These are phyloP conservation scores for Penicillium sp. DNA, from an alignment of 2,329 filamentous ascomycete species.

Conservation along the genomic window DNA sequence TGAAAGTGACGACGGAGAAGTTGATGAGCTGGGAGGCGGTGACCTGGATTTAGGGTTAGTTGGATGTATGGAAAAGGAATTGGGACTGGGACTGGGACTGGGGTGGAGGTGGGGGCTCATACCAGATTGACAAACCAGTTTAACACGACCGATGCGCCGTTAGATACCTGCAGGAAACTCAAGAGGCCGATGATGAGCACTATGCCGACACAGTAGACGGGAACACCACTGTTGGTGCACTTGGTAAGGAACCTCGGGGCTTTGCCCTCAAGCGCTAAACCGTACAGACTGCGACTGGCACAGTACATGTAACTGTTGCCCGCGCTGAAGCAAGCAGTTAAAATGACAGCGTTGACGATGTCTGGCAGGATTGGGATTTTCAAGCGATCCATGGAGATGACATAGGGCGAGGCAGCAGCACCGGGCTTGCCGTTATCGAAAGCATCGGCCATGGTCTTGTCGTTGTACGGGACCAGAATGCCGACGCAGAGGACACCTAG, in stretches of 20 bases:
- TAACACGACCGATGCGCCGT: slow-evolving; percentile 57
- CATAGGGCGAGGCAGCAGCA: slow-evolving; percentile 63
- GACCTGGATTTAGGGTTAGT: slow-evolving; percentile 32
- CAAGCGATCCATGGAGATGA: slow-evolving; percentile 58
- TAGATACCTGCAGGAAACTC: slow-evolving; percentile 64
- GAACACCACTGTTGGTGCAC: slow-evolving; percentile 59
- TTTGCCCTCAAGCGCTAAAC: slow-evolving; percentile 59
- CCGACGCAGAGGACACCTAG: slow-evolving; percentile 64
- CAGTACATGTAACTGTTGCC: slow-evolving; percentile 63
- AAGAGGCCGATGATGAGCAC: slow-evolving; percentile 62
- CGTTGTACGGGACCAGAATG: slow-evolving; percentile 62
- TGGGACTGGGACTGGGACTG: not conserved
- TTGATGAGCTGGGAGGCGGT: slow-evolving; percentile 69
- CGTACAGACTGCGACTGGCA: slow-evolving; percentile 59
- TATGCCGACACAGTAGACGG: slow-evolving; percentile 61
- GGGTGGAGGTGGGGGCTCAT: slow-evolving; percentile 8
- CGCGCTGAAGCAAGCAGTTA: slow-evolving; percentile 60
- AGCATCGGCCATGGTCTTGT: slow-evolving; percentile 52
- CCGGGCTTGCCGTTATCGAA: slow-evolving; percentile 53
- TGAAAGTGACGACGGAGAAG: slow-evolving; percentile 59
- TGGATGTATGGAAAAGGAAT: not conserved
- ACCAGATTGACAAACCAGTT: slow-evolving; percentile 62
- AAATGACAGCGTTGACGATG: slow-evolving; percentile 64
- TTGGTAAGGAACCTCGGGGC: slow-evolving; percentile 58
- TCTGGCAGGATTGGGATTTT: slow-evolving; percentile 57